A percentile compares a stretch with the other conserved stretches of the same genome.
Conservation (phyloP, 192 early-diverging fungal species). For the Gryganskiella cystojenkinii region DNA sequence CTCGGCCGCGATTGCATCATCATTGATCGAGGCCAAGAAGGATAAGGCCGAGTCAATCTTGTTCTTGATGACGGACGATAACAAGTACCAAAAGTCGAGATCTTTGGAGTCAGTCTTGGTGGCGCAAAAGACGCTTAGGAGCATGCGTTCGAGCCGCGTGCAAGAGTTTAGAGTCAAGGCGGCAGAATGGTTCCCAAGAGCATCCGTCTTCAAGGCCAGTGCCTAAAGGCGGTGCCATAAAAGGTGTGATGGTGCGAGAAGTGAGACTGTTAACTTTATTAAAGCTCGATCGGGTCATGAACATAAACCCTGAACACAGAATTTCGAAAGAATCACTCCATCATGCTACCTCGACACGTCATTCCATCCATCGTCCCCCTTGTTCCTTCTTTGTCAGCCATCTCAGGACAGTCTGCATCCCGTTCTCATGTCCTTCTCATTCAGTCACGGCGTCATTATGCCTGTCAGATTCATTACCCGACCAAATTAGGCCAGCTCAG, state of each 20-base stretch:
- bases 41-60: conserved; percentile 28
- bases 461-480: conserved; percentile 42
- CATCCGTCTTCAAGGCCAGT: conserved; percentile 14
- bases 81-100: conserved; percentile 12
- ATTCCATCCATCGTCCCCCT: too few species aligned
- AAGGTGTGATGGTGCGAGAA: too few species aligned
- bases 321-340: too few species aligned
- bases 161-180: conserved; percentile 37
- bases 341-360: too few species aligned
- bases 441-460: background rate
- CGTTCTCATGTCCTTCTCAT: too few species aligned
- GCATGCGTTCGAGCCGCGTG: conserved; percentile 27
- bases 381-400: too few species aligned
- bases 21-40: conserved; percentile 18
- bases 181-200: conserved; percentile 23
- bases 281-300: too few species aligned
- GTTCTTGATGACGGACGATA: conserved; percentile 24
- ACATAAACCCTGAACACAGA: too few species aligned
- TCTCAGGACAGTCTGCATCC: too few species aligned
- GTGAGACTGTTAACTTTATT: too few species aligned
- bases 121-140: conserved; percentile 36
- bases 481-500: conserved; percentile 50
- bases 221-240: too few species aligned
- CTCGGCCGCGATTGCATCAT: conserved; percentile 33
- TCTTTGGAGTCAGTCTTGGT: conserved; percentile 27